Percentiles rank a stretch among this genome's conserved stretches.
Evolutionary conservation across 345 rosid species (phyloP).

Genomic region (Balakata baccata): DNA sequence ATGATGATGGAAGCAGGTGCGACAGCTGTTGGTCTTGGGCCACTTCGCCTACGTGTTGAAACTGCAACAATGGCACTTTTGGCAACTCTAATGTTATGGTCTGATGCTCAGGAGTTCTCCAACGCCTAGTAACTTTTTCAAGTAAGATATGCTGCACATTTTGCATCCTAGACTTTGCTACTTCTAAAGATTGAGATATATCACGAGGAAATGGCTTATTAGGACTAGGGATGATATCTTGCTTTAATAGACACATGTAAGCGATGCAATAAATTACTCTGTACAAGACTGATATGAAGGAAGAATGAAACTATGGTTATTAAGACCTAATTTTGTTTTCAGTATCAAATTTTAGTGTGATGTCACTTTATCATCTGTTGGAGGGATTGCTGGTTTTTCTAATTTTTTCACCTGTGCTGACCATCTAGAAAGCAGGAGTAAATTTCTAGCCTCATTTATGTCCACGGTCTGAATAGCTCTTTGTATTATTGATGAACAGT

Average conservation of each 20-base stretch:
- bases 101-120: constrained; percentile 48
- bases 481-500: too few species aligned
- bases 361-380: too few species aligned
- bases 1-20: constrained; percentile 64
- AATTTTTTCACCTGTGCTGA: too few species aligned
- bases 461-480: too few species aligned
- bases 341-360: too few species aligned
- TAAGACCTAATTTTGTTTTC: too few species aligned
- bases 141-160: constrained; percentile 9
- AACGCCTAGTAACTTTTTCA: constrained; percentile 12
- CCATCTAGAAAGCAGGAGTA: too few species aligned
- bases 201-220: not conserved
- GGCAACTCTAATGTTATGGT: constrained; percentile 79
- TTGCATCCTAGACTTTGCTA: not conserved
- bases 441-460: too few species aligned
- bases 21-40: constrained; percentile 72
- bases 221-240: not conserved
- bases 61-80: constrained; percentile 82
- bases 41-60: constrained; percentile 81
- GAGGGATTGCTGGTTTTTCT: too few species aligned
- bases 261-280: too few species aligned
- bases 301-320: too few species aligned
- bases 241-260: not conserved
- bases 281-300: too few species aligned
- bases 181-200: not conserved